Conservation (phyloP, 179 eudicot genomes). For the Beta lomatogona region DNA sequence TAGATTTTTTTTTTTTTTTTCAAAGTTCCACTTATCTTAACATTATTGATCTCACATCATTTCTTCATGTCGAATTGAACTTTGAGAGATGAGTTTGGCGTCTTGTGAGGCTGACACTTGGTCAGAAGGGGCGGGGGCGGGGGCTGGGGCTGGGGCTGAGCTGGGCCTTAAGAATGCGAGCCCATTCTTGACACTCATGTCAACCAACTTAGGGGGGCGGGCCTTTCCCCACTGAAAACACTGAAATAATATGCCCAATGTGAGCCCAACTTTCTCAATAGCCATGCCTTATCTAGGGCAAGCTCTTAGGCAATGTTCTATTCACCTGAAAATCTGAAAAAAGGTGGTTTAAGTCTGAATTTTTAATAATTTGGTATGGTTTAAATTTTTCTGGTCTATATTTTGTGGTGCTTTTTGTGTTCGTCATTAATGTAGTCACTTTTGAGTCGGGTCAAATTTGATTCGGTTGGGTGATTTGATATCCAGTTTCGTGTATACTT, state of each 20-base stretch:
- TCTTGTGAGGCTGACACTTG: slow-evolving; percentile 15
- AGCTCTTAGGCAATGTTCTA: slow-evolving; percentile 1
- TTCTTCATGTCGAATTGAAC: background rate
- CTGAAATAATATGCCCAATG: slow-evolving; percentile 31
- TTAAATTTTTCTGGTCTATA: too few species aligned
- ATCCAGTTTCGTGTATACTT: too few species aligned
- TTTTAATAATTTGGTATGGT: too few species aligned
- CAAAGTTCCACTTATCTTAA: background rate
- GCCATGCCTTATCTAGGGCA: slow-evolving; percentile 38
- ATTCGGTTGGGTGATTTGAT: too few species aligned
- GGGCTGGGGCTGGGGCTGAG: slow-evolving; percentile 43
- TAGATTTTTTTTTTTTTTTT: slow-evolving; percentile 60
- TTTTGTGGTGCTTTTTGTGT: too few species aligned
- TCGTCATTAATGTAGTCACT: too few species aligned
- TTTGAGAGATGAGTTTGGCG: slow-evolving; percentile 22
- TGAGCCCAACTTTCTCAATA: slow-evolving; percentile 28
- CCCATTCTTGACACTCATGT: slow-evolving; percentile 29
- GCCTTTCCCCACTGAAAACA: slow-evolving; percentile 32
- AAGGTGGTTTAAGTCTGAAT: too few species aligned
- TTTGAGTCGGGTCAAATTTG: too few species aligned
- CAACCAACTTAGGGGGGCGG: slow-evolving; percentile 15
- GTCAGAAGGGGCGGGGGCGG: slow-evolving; percentile 49
- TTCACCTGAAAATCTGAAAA: too few species aligned
- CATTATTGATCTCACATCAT: background rate
- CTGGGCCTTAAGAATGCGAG: slow-evolving; percentile 28